These are phyloP conservation scores for Ilex asprella DNA, from an alignment of 257 asterid genomes.

Conservation along the genomic window DNA sequence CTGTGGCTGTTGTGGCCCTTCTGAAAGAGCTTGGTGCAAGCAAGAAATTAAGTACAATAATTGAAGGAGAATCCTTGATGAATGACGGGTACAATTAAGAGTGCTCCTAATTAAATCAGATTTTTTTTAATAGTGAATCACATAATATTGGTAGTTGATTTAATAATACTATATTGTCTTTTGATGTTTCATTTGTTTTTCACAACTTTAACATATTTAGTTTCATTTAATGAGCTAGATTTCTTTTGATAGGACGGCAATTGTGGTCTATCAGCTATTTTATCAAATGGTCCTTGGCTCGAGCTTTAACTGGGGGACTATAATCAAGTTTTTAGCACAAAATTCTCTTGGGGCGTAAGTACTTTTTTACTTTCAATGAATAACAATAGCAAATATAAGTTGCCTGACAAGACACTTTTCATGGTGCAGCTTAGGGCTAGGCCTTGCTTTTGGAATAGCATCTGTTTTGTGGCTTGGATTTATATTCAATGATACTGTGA, in stretches of 20 bases:
- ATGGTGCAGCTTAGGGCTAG: slow-evolving; percentile 65
- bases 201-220: not conserved
- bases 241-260: slow-evolving; percentile 76
- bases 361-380: slow-evolving; percentile 18
- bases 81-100: slow-evolving; percentile 65
- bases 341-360: slow-evolving; percentile 96
- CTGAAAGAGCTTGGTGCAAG: slow-evolving; percentile 95
- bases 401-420: slow-evolving; percentile 23
- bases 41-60: slow-evolving; percentile 88
- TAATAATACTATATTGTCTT: not conserved
- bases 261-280: slow-evolving; percentile 88
- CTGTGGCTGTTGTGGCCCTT: slow-evolving; percentile 97
- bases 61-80: slow-evolving; percentile 98
- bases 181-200: not conserved
- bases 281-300: slow-evolving; percentile 77
- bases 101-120: not conserved
- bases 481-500: slow-evolving; percentile 96
- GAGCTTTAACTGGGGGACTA: slow-evolving; percentile 64
- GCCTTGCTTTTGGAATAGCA: slow-evolving; percentile 82
- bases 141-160: not conserved
- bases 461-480: slow-evolving; percentile 93
- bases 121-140: no score
- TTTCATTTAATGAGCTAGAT: slow-evolving; percentile 7
- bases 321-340: slow-evolving; percentile 57
- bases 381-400: slow-evolving; percentile 14